Evolutionary conservation across 352 stramenopile genomes (phyloP).

Genomic region (Globisporangium radiosum): DNA sequence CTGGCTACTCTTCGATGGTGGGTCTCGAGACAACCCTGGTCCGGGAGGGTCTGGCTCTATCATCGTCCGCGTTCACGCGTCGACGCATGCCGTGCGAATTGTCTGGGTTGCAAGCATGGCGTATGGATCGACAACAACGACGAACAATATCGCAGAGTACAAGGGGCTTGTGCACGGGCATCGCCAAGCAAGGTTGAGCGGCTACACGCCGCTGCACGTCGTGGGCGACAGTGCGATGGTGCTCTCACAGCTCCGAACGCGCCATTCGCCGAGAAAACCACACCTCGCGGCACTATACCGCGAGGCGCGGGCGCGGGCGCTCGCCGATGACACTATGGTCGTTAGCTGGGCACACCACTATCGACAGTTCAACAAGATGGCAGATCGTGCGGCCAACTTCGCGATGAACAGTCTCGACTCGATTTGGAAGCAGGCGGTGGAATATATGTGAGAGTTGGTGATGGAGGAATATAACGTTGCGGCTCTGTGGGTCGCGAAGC

Average conservation of each 20-base stretch:
- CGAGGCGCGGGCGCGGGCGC: background rate
- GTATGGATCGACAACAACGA: too few species aligned
- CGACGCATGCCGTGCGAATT: background rate
- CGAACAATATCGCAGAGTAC: too few species aligned
- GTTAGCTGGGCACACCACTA: background rate
- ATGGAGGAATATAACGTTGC: too few species aligned
- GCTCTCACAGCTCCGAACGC: constrained; percentile 1
- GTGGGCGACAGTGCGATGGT: constrained; percentile 6
- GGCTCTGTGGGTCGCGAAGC: too few species aligned
- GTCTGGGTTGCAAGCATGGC: too few species aligned
- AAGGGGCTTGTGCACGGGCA: background rate
- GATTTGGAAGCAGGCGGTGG: too few species aligned
- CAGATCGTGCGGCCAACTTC: constrained; percentile 4
- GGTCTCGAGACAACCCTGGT: background rate
- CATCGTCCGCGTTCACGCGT: background rate
- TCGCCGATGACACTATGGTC: background rate
- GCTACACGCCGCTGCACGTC: constrained; percentile 2
- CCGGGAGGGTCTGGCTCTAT: background rate
- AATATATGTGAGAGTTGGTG: too few species aligned
- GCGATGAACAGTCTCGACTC: constrained; percentile 8
- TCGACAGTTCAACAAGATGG: constrained; percentile 4
- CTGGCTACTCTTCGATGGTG: background rate
- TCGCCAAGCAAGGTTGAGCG: background rate
- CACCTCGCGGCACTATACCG: too few species aligned
- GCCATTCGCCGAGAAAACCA: background rate